Evolutionary conservation across 2,329 filamentous ascomycete genomes (phyloP), one percentile per base, ranked within the genome.

Genomic region (Hirsutella rhossiliensis): DNA sequence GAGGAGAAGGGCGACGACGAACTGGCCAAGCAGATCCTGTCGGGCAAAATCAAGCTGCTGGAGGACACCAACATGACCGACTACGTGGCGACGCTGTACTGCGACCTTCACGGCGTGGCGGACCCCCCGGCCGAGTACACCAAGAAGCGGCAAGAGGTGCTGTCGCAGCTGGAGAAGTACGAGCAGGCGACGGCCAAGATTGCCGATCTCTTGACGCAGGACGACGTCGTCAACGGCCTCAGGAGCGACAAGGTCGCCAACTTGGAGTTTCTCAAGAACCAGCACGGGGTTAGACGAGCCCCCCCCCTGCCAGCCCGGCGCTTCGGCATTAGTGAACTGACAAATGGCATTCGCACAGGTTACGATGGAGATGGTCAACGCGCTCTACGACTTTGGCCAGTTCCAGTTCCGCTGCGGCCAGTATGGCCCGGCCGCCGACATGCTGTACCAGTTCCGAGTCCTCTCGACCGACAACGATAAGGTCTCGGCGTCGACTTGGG

Each of bases 31-130:
- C 82, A 89, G 63, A 82, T 94, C 56, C 82, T 83, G 50, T 79
- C 84, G 62, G 81, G 88, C 56, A 95, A 95, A 68, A 95, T 90
- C 65, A 83, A 90, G 68, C 80, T 98, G 47, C 80, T 98, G 55
- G 90, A 94, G 72, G 82, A 88, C 65, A 97, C 92, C 59, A 96
- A 97, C 75, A 98, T 98, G 92, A 92, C 84, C 58, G 92, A 98
- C 68, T 98, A 94, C 64, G 87, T 97, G 44, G 89, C 89, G 60
- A 85, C 83, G 59, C 72, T 98, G 54, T 87, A 94, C 74, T 84
- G 85, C 63, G 85, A 96, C 60, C 79, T 98, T 53, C 80, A 97
- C 71, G 76, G 82, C 56, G 78, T 87, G 51, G 75, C 84, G 48
- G 76, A 86, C 49, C 71, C 84, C 44, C 89, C 92, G 42, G 76